Conservation (phyloP, 345 rosid species). For the Ceriops decandra region DNA sequence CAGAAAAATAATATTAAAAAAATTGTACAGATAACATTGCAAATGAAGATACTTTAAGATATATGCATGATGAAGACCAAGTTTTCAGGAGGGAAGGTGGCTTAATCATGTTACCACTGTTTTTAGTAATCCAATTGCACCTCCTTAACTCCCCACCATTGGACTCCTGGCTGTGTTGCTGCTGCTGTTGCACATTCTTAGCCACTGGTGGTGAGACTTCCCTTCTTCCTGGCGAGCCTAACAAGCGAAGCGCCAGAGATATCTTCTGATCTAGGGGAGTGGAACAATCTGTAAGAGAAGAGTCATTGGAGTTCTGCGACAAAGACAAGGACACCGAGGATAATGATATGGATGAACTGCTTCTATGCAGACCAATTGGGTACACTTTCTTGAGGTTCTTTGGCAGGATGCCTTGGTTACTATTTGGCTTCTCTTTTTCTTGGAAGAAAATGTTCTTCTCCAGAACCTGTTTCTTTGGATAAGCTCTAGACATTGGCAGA, state of each 20-base stretch:
- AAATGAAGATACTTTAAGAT: too few species aligned
- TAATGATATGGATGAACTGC: conserved; percentile 67
- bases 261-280: conserved; percentile 55
- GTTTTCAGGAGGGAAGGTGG: too few species aligned
- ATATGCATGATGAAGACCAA: too few species aligned
- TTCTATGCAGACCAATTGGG: conserved; percentile 71
- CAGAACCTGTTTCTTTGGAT: conserved; percentile 31
- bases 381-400: conserved; percentile 80
- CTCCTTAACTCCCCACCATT: conserved; percentile 56
- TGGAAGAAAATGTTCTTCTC: conserved; percentile 35
- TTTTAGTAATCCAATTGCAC: conserved; percentile 92
- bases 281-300: conserved; percentile 53
- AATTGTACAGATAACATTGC: too few species aligned
- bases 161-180: conserved; percentile 29
- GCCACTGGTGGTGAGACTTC: conserved; percentile 21
- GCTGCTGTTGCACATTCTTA: conserved; percentile 29
- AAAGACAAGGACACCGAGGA: conserved; percentile 75
- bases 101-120: conserved; percentile 62
- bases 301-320: conserved; percentile 84
- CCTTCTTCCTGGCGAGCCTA: conserved; percentile 44
- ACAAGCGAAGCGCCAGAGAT: conserved; percentile 64
- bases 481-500: conserved; percentile 36
- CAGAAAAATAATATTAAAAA: too few species aligned
- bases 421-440: conserved; percentile 31
- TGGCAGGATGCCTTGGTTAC: conserved; percentile 40